A percentile compares a stretch with the other conserved stretches of the same genome.
Conservation (phyloP, 345 rosid species). For the Moricandia moricandioides region DNA sequence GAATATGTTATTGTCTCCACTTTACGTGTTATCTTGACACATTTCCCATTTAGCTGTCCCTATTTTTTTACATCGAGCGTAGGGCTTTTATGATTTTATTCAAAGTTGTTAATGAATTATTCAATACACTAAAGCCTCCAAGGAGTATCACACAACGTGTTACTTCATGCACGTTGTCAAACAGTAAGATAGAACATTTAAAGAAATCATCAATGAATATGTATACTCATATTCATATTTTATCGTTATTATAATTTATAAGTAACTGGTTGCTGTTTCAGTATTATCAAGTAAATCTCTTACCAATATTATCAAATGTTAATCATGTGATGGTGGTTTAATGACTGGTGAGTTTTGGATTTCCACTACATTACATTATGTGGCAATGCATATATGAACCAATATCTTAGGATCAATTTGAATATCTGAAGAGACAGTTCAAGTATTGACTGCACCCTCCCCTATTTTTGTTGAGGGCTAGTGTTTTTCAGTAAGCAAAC, state of each 20-base stretch:
- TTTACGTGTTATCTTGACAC: conserved; percentile 34
- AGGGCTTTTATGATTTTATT: conserved; percentile 4
- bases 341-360: too few relatives aligned
- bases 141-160: conserved; percentile 20
- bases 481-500: not conserved
- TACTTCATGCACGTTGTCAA: conserved; percentile 35
- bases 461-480: too few relatives aligned
- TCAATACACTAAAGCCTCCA: conserved; percentile 1
- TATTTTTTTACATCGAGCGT: conserved; percentile 25
- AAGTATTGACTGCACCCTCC: too few relatives aligned
- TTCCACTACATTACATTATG: too few relatives aligned
- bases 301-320: not conserved
- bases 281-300: not conserved
- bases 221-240: too few relatives aligned
- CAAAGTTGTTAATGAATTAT: conserved; percentile 1
- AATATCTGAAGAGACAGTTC: too few relatives aligned
- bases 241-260: not conserved
- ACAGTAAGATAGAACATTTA: not conserved
- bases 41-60: conserved; percentile 42
- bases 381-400: too few relatives aligned
- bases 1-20: conserved; percentile 35
- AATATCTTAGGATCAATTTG: too few relatives aligned
- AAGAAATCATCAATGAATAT: not conserved
- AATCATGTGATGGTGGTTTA: too few relatives aligned
- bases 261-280: not conserved